Base-by-base conservation (phyloP, 2,329 filamentous ascomycete genomes). In the Zymoseptoria pseudotritici region DNA sequence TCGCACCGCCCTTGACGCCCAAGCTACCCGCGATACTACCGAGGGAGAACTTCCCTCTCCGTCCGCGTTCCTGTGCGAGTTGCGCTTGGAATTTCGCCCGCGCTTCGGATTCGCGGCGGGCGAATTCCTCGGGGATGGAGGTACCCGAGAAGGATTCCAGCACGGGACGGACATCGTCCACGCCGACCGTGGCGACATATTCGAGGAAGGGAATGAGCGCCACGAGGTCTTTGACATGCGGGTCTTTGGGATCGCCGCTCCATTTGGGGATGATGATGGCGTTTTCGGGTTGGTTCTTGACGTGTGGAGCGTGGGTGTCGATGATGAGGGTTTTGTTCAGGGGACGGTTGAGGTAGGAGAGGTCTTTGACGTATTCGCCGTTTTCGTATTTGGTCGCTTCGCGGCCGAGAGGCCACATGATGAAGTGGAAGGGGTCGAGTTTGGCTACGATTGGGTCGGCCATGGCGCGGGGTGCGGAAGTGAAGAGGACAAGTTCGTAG, bases 321-420 rank as follows among this genome's bases (percentile, higher is more conserved):
- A 99, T 83, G 68, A 99, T 86, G 73, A 99, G 91, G 54, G 96
- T 91, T 78, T 97, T 97, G 66, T 89, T 94, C 36, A 97, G 83
- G 71, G 96, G 91, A 61, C 94, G 90, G 80, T 99, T 99, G 54
- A 99, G 85, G 77, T 96, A 97, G 2, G 91, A 91, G n/a, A 99
- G 85, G 73, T 99, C 94, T 90, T 99, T 99, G 77, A 99, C 84
- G 71, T 97, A 92, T 77, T 97, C 90, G 65, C 94, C 94, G 65
- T 96, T 89, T 77, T 97, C 89, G 74, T 96, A 99, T 70, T 92
- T 90, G 61, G 94, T 97, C n/a, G 93, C 94, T 76, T 99, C 94
- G 58, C 94, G 85, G 80, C 90, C 97, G 54, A 99, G 80, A 1
- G 92, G 91, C 89, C 91, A 97, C 78, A 92, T 88, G 74, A 97